Percentiles rank a stretch among this genome's conserved stretches.
These are phyloP conservation scores for Oxytropis ochrocephala DNA, from an alignment of 306 rosid genomes.

Conservation along the genomic window DNA sequence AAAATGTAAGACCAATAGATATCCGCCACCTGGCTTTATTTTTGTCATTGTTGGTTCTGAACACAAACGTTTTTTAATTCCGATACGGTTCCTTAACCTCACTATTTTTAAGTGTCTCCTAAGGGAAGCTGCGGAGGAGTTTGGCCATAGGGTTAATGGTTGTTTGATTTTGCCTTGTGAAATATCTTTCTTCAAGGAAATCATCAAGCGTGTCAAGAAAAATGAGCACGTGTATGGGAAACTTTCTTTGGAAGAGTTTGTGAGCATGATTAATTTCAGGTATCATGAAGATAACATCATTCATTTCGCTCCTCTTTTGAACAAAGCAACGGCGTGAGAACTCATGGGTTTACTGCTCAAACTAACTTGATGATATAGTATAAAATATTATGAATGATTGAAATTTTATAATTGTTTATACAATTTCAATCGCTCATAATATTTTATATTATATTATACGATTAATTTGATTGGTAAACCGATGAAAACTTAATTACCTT, in stretches of 20 bases:
- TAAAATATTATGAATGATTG: too few relatives aligned
- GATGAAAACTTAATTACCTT: too few relatives aligned
- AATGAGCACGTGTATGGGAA: conserved; percentile 5
- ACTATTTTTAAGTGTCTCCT: conserved; percentile 23
- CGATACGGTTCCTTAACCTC: conserved; percentile 32
- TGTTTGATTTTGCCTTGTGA: conserved; percentile 19
- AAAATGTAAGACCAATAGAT: neutral
- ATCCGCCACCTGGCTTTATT: conserved; percentile 14
- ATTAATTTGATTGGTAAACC: too few relatives aligned
- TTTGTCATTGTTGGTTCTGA: conserved; percentile 29
- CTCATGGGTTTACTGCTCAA: too few relatives aligned
- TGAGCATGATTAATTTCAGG: neutral
- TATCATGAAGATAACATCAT: neutral
- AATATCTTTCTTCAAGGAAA: neutral
- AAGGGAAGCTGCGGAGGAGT: conserved; percentile 27
- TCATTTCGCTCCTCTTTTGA: conserved; percentile 9
- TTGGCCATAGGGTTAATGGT: conserved; percentile 13
- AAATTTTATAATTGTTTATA: too few relatives aligned
- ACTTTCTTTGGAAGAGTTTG: conserved; percentile 11
- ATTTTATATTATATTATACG: too few relatives aligned
- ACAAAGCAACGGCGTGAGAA: neutral
- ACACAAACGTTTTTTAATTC: conserved; percentile 25
- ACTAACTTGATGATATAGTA: too few relatives aligned
- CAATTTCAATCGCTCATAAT: too few relatives aligned
- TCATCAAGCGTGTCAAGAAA: neutral